phyloP scores from a whole-genome alignment of 169 alveolate genomes.

The Eimeria falciformis region DNA sequence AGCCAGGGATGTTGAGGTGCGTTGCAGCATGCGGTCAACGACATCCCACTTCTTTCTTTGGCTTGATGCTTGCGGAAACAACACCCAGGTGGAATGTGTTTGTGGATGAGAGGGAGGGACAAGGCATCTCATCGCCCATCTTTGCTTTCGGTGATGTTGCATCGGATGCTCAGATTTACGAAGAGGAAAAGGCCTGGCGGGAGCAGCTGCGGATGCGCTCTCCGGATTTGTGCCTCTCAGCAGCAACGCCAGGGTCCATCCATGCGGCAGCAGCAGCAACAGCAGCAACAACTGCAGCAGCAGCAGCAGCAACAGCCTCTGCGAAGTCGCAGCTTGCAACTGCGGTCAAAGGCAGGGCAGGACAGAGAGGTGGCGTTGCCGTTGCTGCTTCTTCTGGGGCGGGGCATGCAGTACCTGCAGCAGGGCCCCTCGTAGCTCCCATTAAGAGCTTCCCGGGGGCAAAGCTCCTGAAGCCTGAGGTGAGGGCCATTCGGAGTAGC shows the following conservation, averaged over 20 bases:
- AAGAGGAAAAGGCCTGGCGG: conserved; percentile 77
- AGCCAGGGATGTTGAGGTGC: conserved; percentile 89
- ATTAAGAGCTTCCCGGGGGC: conserved; percentile 69
- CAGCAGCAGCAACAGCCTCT: conserved; percentile 8
- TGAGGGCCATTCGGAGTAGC: background rate
- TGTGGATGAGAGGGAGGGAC: no score
- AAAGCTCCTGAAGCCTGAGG: conserved; percentile 61
- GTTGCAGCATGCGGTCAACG: background rate
- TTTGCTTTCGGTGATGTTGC: no score
- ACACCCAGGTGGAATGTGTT: no score
- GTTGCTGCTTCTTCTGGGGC: background rate
- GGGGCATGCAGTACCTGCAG: conserved; percentile 1
- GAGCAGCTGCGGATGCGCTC: conserved; percentile 71
- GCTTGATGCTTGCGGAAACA: no score
- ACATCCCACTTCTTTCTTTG: no score
- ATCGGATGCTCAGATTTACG: conserved; percentile 56
- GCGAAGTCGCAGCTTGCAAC: conserved; percentile 32
- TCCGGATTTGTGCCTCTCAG: conserved; percentile 29
- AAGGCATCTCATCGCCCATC: no score
- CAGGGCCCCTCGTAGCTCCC: conserved; percentile 22
- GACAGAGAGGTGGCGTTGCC: conserved; percentile 47
- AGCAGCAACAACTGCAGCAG: conserved; percentile 49
- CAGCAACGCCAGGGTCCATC: conserved; percentile 32
- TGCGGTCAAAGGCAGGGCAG: conserved; percentile 33
- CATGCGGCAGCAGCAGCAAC: conserved; percentile 71